Evolutionary conservation across 192 early-diverging fungal species (phyloP).

Genomic region (Entomortierella chlamydospora): DNA sequence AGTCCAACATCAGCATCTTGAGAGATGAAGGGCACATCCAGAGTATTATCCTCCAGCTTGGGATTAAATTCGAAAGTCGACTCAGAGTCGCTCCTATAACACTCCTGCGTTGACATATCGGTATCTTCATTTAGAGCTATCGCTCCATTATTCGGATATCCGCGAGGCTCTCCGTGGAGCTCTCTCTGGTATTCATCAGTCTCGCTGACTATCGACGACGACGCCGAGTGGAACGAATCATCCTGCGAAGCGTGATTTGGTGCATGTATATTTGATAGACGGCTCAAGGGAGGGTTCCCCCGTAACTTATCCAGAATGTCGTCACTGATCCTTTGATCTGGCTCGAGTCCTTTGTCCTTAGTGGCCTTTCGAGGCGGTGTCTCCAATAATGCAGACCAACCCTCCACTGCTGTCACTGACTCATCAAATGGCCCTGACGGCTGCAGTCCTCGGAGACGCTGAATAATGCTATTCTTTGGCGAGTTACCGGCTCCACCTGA

Average conservation of each 20-base stretch:
- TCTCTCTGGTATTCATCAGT: slow-evolving; percentile 1
- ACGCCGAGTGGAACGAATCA: slow-evolving; percentile 27
- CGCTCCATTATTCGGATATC: not conserved
- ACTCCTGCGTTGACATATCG: not conserved
- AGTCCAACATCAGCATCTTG: not conserved
- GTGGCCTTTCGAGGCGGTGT: slow-evolving; percentile 28
- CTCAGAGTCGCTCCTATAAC: not conserved
- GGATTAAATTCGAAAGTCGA: not conserved
- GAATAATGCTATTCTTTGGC: not conserved
- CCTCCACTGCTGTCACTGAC: not conserved
- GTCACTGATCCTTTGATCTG: not conserved
- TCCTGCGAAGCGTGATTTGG: slow-evolving; percentile 7
- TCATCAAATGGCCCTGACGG: not conserved
- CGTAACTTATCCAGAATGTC: slow-evolving; percentile 20
- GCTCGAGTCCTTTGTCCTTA: not conserved
- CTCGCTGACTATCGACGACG: slow-evolving; percentile 9
- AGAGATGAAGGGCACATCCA: not conserved
- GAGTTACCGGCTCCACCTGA: not conserved
- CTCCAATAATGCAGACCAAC: slow-evolving; percentile 31
- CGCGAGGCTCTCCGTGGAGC: too few relatives aligned
- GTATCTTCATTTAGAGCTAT: not conserved
- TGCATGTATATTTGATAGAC: not conserved
- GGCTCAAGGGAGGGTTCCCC: slow-evolving; percentile 3
- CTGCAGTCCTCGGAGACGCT: slow-evolving; percentile 24
- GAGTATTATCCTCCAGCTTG: not conserved